Conservation (phyloP, 495 filamentous ascomycete genomes). For the Sordaria brevicollis region DNA sequence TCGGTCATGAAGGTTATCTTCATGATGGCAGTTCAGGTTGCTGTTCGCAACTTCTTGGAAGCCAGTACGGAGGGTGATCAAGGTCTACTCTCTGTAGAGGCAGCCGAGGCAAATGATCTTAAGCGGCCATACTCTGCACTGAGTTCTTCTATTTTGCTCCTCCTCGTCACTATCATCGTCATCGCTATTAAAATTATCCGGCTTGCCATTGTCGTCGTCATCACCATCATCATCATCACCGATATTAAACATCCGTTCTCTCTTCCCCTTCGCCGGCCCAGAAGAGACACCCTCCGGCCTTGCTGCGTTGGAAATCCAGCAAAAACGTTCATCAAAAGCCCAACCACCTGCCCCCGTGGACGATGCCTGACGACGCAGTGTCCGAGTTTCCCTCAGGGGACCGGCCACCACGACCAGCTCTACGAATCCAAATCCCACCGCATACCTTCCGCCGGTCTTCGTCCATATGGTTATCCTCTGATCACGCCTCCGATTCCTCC, state of each 20-base stretch:
- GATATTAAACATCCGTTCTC: not conserved
- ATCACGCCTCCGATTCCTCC: not conserved
- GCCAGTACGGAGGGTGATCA: too few relatives aligned
- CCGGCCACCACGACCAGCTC: not conserved
- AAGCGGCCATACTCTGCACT: too few relatives aligned
- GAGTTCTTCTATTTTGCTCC: not conserved
- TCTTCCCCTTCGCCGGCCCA: not conserved
- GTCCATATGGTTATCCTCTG: too few relatives aligned
- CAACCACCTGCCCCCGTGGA: not conserved
- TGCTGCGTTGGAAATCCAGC: too few relatives aligned
- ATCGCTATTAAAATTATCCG: too few relatives aligned
- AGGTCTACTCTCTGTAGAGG: too few relatives aligned
- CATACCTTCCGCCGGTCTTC: not conserved
- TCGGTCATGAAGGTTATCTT: too few relatives aligned
- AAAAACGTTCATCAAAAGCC: not conserved
- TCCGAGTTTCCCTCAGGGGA: not conserved
- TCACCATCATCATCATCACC: not conserved
- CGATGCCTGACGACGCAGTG: not conserved
- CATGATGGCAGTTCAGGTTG: too few relatives aligned
- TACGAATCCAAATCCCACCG: not conserved
- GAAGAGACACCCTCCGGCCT: not conserved
- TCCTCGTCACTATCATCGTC: not conserved
- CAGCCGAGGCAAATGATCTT: too few relatives aligned
- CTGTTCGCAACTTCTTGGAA: too few relatives aligned
- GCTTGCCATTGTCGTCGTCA: too few relatives aligned